Evolutionary conservation across 176 grass and related monocot genomes (phyloP), one percentile per base, ranked within the genome.

Genomic region (Juncus effusus): DNA sequence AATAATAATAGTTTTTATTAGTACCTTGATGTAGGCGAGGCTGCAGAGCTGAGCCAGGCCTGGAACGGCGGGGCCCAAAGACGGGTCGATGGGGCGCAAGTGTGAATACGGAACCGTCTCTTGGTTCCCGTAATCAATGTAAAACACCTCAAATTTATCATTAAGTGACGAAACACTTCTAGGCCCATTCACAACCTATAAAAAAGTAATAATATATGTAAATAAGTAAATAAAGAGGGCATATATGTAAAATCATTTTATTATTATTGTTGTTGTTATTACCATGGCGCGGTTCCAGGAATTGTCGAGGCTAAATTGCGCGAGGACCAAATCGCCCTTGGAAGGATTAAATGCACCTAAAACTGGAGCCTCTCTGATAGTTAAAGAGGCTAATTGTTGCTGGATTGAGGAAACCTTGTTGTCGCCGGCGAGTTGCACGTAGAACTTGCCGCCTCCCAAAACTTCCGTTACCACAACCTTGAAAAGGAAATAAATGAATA

Each of bases 241-340:
- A 71, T 4, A 59, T 19, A 3, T 14, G 67, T 54, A 47, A 70
- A 38, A 10, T 28, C 19, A 28, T 28, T 28, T 28, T 28, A 28
- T 28, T 28, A 28, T 28, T 28, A 28, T 28, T 28, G 19, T 28
- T 56, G 11, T 28, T 62, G 54, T 37, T 10, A 76, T 50, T 93
- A 99, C 94, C 94, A 99, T 90, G 56, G 94, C 94, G 73, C 94
- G 86, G 60, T 99, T 99, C 94, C 94, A 99, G 10, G 89, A 93
- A 74, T 99, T 90, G 65, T 99, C 94, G 9, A 84, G 16, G 49
- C 79, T 84, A 78, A 99, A 99, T 42, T 99, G 88, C 50, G 89
- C 72, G 35, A 99, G 85, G 40, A 99, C 85, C 53, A 99, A 79
- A 47, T 91, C 88, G 57, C 94, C 94, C 73, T 90, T 99, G 52